A percentile compares a stretch with the other conserved stretches of the same genome.
These are phyloP conservation scores for Fusarium gaditjirri DNA, from an alignment of 2,329 filamentous ascomycete genomes.

Conservation along the genomic window DNA sequence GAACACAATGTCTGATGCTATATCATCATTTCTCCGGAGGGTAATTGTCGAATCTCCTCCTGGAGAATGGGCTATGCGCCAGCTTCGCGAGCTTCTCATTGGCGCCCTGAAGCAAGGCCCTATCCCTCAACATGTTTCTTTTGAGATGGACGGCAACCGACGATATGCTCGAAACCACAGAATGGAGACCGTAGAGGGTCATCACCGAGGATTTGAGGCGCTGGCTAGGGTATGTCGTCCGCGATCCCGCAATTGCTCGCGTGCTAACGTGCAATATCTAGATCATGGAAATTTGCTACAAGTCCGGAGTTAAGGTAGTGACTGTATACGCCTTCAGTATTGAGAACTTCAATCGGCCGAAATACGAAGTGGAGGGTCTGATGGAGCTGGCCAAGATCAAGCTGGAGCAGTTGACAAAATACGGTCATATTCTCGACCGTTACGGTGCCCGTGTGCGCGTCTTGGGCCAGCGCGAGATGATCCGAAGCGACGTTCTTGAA, in stretches of 20 bases:
- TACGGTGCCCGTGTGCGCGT: slow-evolving; percentile 91
- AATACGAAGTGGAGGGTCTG: slow-evolving; percentile 94
- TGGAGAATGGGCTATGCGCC: slow-evolving; percentile 85
- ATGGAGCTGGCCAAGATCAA: slow-evolving; percentile 99
- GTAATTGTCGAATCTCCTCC: slow-evolving; percentile 92
- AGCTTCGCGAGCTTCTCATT: slow-evolving; percentile 85
- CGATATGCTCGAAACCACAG: slow-evolving; percentile 90
- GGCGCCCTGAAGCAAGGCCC: slow-evolving; percentile 89
- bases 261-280: slow-evolving; percentile 47
- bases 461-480: slow-evolving; percentile 83
- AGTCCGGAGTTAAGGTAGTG: slow-evolving; percentile 94
- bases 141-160: slow-evolving; percentile 98
- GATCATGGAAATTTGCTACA: slow-evolving; percentile 98
- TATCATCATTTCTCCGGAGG: slow-evolving; percentile 61
- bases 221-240: slow-evolving; percentile 79
- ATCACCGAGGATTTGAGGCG: slow-evolving; percentile 95
- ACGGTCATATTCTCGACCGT: slow-evolving; percentile 90
- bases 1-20: slow-evolving; percentile 62
- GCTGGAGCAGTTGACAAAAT: slow-evolving; percentile 88
- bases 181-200: slow-evolving; percentile 96
- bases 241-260: slow-evolving; percentile 40
- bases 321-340: slow-evolving; percentile 99
- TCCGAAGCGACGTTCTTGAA: slow-evolving; percentile 87
- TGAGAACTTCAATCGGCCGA: slow-evolving; percentile 97
- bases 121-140: slow-evolving; percentile 95